Percentiles rank a stretch among this genome's conserved stretches.
These are phyloP conservation scores for Emmonsiellopsis sp. DNA, from an alignment of 2,329 filamentous ascomycete genomes.

Conservation along the genomic window DNA sequence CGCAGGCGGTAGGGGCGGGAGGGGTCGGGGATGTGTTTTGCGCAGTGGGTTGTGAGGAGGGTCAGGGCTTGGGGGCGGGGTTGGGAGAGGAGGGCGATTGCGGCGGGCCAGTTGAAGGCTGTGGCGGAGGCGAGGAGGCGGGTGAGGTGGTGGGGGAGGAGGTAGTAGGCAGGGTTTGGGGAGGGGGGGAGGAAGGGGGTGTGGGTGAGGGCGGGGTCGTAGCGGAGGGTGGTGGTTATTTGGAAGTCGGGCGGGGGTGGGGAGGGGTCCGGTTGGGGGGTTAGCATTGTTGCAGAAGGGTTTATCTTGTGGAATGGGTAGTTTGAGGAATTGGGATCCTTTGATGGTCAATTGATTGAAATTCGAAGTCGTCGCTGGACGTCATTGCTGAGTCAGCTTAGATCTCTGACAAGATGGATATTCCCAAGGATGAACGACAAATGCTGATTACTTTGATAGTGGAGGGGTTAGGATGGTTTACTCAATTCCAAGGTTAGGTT, in stretches of 20 bases:
- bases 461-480: no score
- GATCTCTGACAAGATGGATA: no score
- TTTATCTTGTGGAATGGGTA: no score
- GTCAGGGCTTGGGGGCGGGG: constrained; percentile 20
- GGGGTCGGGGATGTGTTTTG: constrained; percentile 22
- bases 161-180: constrained; percentile 58
- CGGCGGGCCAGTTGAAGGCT: constrained; percentile 40
- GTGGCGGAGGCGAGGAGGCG: constrained; percentile 57
- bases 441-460: no score
- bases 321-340: no score
- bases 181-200: constrained; percentile 19
- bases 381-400: no score
- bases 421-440: no score
- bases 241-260: constrained; percentile 38
- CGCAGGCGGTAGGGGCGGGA: constrained; percentile 31
- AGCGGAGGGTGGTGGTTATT: constrained; percentile 64
- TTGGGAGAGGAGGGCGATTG: constrained; percentile 18
- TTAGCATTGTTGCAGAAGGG: no score
- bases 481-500: no score
- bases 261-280: no score
- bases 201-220: constrained; percentile 51
- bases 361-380: no score
- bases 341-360: no score
- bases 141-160: constrained; percentile 69
- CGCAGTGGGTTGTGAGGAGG: constrained; percentile 19